These are phyloP conservation scores for Suillus plorans DNA, from an alignment of 768 basidiomycete species.

Conservation along the genomic window DNA sequence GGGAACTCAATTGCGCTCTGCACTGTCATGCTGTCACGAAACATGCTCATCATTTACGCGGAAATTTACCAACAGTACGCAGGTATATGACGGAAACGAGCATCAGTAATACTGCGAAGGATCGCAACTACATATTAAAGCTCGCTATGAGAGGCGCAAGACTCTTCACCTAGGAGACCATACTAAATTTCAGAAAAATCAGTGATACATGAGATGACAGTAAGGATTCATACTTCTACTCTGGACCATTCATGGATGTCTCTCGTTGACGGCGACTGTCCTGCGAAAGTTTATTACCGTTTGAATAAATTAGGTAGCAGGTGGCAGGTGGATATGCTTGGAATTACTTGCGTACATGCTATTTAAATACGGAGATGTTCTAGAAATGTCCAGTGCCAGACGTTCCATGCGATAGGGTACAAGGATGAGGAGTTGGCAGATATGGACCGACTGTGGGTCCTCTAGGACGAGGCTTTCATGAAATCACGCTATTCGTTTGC, in stretches of 20 bases:
- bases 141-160: background rate
- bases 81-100: background rate
- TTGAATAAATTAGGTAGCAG: background rate
- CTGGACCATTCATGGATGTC: background rate
- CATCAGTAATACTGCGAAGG: background rate
- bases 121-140: background rate
- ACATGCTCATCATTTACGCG: background rate
- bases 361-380: background rate
- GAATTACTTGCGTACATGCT: background rate
- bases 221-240: background rate
- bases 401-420: background rate
- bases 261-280: background rate
- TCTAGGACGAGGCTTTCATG: background rate
- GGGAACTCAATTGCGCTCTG: background rate
- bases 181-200: background rate
- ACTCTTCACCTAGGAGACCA: background rate
- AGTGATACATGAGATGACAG: background rate
- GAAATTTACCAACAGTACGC: background rate
- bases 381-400: background rate
- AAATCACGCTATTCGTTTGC: conserved; percentile 29
- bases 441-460: background rate
- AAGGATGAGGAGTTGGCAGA: background rate
- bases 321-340: background rate
- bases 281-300: background rate
- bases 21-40: background rate